A percentile compares a stretch with the other conserved stretches of the same genome.
phyloP scores from a whole-genome alignment of 345 rosid species.

The Gossypium stocksii region DNA sequence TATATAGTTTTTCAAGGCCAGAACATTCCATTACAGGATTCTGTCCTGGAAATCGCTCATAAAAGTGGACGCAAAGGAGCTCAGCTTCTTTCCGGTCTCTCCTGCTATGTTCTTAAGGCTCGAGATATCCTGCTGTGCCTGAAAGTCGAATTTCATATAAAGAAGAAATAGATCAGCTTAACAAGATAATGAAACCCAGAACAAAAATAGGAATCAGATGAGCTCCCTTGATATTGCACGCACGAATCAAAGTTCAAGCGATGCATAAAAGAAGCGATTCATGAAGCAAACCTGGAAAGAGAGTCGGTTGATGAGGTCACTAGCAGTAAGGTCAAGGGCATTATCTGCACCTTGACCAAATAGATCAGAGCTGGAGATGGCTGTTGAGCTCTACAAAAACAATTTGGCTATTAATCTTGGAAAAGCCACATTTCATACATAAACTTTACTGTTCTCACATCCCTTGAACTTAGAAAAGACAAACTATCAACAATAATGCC shows the following conservation, averaged over 20 bases:
- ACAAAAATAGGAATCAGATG: neutral
- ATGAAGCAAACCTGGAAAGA: constrained; percentile 71
- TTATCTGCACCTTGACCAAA: constrained; percentile 58
- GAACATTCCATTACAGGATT: constrained; percentile 46
- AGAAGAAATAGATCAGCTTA: neutral
- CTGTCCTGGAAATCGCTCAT: constrained; percentile 87
- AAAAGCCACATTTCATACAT: neutral
- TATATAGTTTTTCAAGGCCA: neutral
- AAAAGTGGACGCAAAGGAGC: constrained; percentile 70
- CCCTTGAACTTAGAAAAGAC: neutral
- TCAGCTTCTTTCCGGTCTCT: constrained; percentile 89
- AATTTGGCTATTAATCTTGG: neutral
- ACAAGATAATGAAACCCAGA: neutral
- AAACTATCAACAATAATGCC: neutral
- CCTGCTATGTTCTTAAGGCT: constrained; percentile 82
- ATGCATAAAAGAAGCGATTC: neutral
- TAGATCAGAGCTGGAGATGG: constrained; percentile 95
- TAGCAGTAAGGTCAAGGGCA: constrained; percentile 65
- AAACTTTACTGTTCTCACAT: neutral
- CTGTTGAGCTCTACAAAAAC: constrained; percentile 62
- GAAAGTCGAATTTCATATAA: constrained; percentile 10
- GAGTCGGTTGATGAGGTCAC: constrained; percentile 77
- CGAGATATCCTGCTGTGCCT: constrained; percentile 95
- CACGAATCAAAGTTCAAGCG: neutral
- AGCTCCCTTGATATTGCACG: neutral